Base-by-base conservation (phyloP, 345 rosid species). In the Salix koriyanagi region DNA sequence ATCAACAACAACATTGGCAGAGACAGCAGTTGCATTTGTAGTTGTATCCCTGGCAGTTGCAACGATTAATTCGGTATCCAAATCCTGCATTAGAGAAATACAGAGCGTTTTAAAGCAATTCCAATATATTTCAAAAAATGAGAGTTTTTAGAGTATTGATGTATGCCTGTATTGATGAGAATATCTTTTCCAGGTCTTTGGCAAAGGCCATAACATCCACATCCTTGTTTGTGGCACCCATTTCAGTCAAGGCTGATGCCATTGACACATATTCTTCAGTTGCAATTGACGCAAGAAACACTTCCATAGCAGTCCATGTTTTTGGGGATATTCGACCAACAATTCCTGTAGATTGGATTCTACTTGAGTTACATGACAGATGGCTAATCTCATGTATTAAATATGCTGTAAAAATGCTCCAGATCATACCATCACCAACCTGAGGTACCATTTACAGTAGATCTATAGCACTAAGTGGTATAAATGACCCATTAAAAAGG, bases 271-370 rank as follows among this genome's bases (percentile, higher is more conserved):
- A 95, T 72, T 91, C 99, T 84, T 89, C 91, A 32, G 91, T 84
- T 80, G 97, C 88, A 76, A 95, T 88, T 39, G 99, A 93, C 68
- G 88, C 77, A 78, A 95, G 85, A 82, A 95, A 95, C 71, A 86
- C 90, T 78, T 95, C 97, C 94, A 95, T 91, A 25, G 99, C 99
- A 65, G 81, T 88, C 99, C 99, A 95, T 66, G 97, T 95, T 85
- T 84, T 89, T n/a, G 99, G 99, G 21, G 97, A 93, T 88, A 95
- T 90, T 71, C 97, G 96, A 69, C 99, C 99, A 81, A 95, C 99
- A 84, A 95, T 95, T 72, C 99, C 97, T 95, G 89, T 37, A 77
- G 69, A 74, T 54, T 70, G 14, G 52, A 69, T 37, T 44, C 16
- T 8, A 48, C 65, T 52, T 67, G 10, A 77, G 80, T 72, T 70